These are phyloP conservation scores for Penicillium sp. DNA, from an alignment of 2,329 filamentous ascomycete genomes.

Conservation along the genomic window DNA sequence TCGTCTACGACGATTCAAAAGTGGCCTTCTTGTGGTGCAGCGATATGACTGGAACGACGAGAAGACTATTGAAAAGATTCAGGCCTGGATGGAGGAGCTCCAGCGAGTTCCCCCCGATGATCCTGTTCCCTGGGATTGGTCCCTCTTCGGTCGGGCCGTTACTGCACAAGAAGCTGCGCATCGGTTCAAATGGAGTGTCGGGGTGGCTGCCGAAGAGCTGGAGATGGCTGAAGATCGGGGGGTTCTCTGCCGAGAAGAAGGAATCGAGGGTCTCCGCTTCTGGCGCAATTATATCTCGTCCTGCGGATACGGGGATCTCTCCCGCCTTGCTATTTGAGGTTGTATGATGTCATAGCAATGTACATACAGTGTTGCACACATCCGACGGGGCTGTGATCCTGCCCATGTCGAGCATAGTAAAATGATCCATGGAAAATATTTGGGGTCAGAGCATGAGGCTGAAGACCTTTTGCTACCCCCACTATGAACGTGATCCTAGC, in stretches of 20 bases:
- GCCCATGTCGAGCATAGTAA: neutral
- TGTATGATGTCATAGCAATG: neutral
- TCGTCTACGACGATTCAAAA: constrained; percentile 78
- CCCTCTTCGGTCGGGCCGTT: constrained; percentile 68
- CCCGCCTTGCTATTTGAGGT: constrained; percentile 3
- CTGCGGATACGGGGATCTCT: neutral
- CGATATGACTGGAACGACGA: constrained; percentile 80
- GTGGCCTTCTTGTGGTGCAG: constrained; percentile 89
- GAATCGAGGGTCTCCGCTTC: constrained; percentile 80
- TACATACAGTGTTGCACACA: neutral
- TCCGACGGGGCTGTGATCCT: neutral
- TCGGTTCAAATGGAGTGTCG: constrained; percentile 91
- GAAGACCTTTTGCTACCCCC: neutral
- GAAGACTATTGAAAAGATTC: constrained; percentile 67
- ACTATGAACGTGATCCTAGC: neutral
- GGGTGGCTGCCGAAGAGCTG: constrained; percentile 86
- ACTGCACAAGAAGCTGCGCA: constrained; percentile 84
- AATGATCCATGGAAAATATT: neutral
- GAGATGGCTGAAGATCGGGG: constrained; percentile 95
- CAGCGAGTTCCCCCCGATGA: constrained; percentile 56
- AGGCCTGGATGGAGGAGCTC: constrained; percentile 67
- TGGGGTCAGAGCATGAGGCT: neutral
- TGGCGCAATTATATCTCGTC: constrained; percentile 64
- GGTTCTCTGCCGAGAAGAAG: constrained; percentile 78
- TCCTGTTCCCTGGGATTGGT: constrained; percentile 68